These are phyloP conservation scores for Clonostachys solani DNA, from an alignment of 2,329 filamentous ascomycete genomes.

Conservation along the genomic window DNA sequence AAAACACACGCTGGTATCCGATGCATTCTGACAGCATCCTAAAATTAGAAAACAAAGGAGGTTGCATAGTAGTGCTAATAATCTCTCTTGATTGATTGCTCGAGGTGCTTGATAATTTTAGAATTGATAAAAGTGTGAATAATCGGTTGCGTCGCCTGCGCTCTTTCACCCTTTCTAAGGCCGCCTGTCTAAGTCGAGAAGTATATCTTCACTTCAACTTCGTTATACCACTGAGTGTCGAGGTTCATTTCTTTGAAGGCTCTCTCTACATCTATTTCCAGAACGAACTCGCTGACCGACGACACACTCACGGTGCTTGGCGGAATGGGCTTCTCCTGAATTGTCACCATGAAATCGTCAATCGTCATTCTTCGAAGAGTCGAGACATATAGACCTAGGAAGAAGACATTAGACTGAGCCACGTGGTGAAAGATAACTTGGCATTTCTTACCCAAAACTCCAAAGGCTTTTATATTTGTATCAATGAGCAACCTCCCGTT, in stretches of 20 bases:
- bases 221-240: constrained; percentile 73
- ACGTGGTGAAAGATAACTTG: not conserved
- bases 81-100: not conserved
- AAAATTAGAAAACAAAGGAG: not conserved
- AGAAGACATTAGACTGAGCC: not conserved
- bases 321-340: constrained; percentile 69
- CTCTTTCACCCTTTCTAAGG: not conserved
- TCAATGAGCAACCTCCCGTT: constrained; percentile 62
- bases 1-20: not conserved
- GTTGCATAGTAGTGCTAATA: too few species aligned
- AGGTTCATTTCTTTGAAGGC: constrained; percentile 77
- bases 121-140: not conserved
- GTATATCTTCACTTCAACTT: constrained; percentile 65
- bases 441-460: constrained; percentile 57
- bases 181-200: constrained; percentile 26
- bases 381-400: constrained; percentile 68
- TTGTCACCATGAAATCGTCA: constrained; percentile 67
- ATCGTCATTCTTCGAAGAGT: constrained; percentile 57
- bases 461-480: constrained; percentile 74
- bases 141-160: not conserved
- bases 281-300: constrained; percentile 46
- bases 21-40: too few species aligned
- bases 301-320: constrained; percentile 58
- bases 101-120: not conserved
- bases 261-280: constrained; percentile 71